These are phyloP conservation scores for Aspergillus sp. DNA, from an alignment of 2,329 filamentous ascomycete species.

Conservation along the genomic window DNA sequence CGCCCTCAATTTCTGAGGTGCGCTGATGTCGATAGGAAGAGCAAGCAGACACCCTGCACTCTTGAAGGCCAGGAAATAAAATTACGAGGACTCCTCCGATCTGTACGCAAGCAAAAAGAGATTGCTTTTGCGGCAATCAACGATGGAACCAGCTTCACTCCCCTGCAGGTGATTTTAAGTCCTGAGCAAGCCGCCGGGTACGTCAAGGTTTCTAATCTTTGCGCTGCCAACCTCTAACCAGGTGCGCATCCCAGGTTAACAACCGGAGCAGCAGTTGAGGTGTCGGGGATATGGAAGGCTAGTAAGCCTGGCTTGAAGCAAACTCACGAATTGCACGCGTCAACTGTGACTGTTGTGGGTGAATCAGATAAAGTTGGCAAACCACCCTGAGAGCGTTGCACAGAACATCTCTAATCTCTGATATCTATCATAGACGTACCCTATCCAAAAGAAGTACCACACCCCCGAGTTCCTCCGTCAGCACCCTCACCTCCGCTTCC, in stretches of 20 bases:
- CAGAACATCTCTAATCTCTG: neutral
- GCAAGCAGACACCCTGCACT: conserved; percentile 30
- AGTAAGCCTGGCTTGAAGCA: conserved; percentile 70
- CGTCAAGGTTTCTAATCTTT: conserved; percentile 37
- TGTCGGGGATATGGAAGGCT: conserved; percentile 76
- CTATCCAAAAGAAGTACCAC: conserved; percentile 96
- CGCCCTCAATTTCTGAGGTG: conserved; percentile 38
- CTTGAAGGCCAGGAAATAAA: conserved; percentile 52
- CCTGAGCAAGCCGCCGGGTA: conserved; percentile 75
- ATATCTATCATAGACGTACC: conserved; percentile 68
- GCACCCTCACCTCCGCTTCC: conserved; percentile 82
- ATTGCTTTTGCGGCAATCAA: conserved; percentile 82
- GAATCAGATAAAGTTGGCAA: conserved; percentile 74
- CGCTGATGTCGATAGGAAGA: conserved; percentile 43
- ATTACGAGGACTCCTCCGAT: conserved; percentile 80
- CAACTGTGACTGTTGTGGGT: conserved; percentile 71
- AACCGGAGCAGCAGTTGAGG: conserved; percentile 77
- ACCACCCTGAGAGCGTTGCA: conserved; percentile 1
- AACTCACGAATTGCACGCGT: conserved; percentile 79
- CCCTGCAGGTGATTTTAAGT: conserved; percentile 80
- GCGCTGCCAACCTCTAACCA: conserved; percentile 1
- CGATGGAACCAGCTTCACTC: conserved; percentile 80
- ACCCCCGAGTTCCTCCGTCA: conserved; percentile 85
- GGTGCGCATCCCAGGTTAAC: conserved; percentile 64
- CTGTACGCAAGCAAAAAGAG: conserved; percentile 83